Percentiles rank a stretch among this genome's conserved stretches.
Conservation (phyloP, 1,139 yeast genomes). For the Suhomyces wounanorum region DNA sequence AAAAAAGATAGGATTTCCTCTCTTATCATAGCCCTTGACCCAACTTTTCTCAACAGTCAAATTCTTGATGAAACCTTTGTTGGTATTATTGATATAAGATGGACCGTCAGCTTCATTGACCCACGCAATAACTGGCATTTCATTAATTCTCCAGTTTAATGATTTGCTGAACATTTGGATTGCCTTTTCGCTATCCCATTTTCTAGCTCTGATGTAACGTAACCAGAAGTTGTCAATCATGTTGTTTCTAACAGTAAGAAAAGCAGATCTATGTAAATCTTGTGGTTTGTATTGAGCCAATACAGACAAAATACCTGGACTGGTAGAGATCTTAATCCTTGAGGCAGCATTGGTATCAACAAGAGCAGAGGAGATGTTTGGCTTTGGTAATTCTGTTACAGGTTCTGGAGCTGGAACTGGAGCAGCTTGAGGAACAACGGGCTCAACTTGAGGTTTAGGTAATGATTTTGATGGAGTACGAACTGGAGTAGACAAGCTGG, state of each 20-base stretch:
- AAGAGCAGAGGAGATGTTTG: neutral
- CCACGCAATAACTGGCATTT: constrained; percentile 35
- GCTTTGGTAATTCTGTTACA: neutral
- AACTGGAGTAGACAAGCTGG: neutral
- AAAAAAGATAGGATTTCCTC: constrained; percentile 40
- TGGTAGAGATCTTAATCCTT: constrained; percentile 20
- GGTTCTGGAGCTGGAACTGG: neutral
- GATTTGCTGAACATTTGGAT: constrained; percentile 40
- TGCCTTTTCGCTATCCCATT: constrained; percentile 37
- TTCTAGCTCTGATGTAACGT: constrained; percentile 47
- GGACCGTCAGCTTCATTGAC: constrained; percentile 42
- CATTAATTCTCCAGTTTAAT: constrained; percentile 40
- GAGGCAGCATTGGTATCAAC: neutral
- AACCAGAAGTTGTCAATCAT: constrained; percentile 38
- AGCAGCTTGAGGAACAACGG: neutral
- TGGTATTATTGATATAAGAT: constrained; percentile 33
- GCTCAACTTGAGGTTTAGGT: constrained; percentile 1
- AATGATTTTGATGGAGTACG: neutral
- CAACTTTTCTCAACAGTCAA: constrained; percentile 41
- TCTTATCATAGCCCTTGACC: constrained; percentile 42
- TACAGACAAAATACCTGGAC: constrained; percentile 19
- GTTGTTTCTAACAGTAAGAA: constrained; percentile 33
- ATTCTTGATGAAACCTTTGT: constrained; percentile 41
- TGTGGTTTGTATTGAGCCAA: constrained; percentile 28
- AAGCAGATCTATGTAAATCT: constrained; percentile 27